Base-by-base conservation (phyloP, 148 eudicot species). In the Rhododendron simsii region DNA sequence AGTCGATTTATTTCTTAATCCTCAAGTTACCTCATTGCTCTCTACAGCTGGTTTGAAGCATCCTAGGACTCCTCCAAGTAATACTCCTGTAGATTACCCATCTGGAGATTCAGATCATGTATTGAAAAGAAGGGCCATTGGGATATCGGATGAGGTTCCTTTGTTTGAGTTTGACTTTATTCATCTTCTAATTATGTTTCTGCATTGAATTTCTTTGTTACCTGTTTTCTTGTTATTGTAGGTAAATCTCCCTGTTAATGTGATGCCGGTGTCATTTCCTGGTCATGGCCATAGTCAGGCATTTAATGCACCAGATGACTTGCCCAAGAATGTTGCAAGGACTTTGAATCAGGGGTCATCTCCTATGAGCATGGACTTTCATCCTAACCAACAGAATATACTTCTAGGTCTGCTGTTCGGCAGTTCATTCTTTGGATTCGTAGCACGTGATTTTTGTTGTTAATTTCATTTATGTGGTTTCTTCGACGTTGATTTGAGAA, bases 331-430 rank as follows among this genome's bases (percentile, higher is more conserved):
- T 79, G 95, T 96, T 88, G 96, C 90, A 23, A 93, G 98, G 84
- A 88, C 91, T 85, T 86, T 96, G 61, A 90, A 91, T 87, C 96
- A 93, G 77, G 98, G 96, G 51, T 96, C 95, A 82, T 86, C 92
- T 88, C 94, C 96, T 74, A 95, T 91, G 94, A 93, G 95, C 92
- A 96, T 96, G 98, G 98, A 96, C 91, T 96, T 93, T 90, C 98
- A 96, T 84, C 98, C 98, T 87, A 82, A 85, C 80, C 95, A 95
- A 67, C 92, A 93, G 75, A 93, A 95, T n/a, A 88, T 95, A 83
- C 93, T 96, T 83, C 90, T 96, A 47, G 99, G 99, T 96, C n/a
- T 78, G 86, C 83, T 78, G 79, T 77, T 55, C 28, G 73, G 47
- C 20, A 18, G 28, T 51, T 79, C 48, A 15, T 69, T 55, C 65